Evolutionary conservation across 371 early-diverging fungal species (phyloP).

Genomic region (Nematocida parisii): DNA sequence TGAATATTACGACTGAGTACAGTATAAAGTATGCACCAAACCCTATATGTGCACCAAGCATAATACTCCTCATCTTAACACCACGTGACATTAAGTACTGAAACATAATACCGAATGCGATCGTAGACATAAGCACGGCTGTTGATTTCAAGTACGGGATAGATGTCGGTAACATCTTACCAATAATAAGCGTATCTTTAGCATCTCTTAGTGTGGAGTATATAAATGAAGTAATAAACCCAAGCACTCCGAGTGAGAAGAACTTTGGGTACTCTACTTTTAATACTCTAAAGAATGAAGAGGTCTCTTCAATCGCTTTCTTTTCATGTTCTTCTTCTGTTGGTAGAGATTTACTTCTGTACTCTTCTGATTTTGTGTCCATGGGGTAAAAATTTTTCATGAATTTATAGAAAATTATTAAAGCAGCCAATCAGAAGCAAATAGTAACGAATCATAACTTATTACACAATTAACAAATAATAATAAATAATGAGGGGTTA

Average conservation of each 20-base stretch:
- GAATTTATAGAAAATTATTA: neutral
- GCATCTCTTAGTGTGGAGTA: conserved; percentile 70
- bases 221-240: conserved; percentile 67
- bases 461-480: neutral
- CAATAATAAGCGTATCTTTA: conserved; percentile 69
- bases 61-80: conserved; percentile 56
- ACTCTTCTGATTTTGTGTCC: conserved; percentile 15
- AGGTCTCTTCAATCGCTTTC: conserved; percentile 32
- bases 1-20: conserved; percentile 60
- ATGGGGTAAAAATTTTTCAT: neutral
- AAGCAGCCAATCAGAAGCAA: neutral
- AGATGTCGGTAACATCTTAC: conserved; percentile 65
- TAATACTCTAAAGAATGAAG: conserved; percentile 64
- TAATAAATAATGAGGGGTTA: neutral
- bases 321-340: conserved; percentile 66
- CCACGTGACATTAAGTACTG: conserved; percentile 63
- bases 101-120: conserved; percentile 60
- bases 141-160: conserved; percentile 65
- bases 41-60: conserved; percentile 44
- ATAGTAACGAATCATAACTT: neutral
- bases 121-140: conserved; percentile 60
- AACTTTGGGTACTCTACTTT: conserved; percentile 65
- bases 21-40: conserved; percentile 66
- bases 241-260: conserved; percentile 64
- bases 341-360: conserved; percentile 43